Conservation (phyloP, 345 rosid genomes). For the Salix brachista region DNA sequence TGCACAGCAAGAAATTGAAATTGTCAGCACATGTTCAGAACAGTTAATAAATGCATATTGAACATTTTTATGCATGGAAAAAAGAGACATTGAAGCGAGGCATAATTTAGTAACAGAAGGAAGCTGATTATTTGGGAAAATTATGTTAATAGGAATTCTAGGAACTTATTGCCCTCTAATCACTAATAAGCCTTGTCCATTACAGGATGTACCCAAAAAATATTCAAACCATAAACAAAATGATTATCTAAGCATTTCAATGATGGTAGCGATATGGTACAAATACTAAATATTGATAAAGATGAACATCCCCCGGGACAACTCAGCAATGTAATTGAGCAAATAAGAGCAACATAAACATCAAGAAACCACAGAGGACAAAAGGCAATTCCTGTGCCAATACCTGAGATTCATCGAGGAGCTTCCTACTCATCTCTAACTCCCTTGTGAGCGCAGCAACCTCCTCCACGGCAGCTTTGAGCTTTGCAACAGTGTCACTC, state of each 20-base stretch:
- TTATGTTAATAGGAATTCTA: neutral
- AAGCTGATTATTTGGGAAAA: neutral
- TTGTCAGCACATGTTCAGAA: neutral
- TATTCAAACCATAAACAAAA: neutral
- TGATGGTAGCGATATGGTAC: neutral
- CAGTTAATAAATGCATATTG: neutral
- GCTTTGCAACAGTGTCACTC: slow-evolving; percentile 62
- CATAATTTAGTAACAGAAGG: neutral
- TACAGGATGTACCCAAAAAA: neutral
- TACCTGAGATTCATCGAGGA: slow-evolving; percentile 97
- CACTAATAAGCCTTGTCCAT: neutral
- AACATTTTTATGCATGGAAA: neutral
- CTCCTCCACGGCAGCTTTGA: slow-evolving; percentile 71
- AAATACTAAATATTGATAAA: neutral
- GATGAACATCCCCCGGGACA: neutral
- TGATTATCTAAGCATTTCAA: neutral
- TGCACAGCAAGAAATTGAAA: neutral
- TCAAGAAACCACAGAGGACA: neutral
- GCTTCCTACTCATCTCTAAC: slow-evolving; percentile 68
- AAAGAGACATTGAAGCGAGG: neutral
- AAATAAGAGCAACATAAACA: neutral
- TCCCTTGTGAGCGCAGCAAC: slow-evolving; percentile 59
- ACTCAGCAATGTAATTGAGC: neutral
- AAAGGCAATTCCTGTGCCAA: neutral
- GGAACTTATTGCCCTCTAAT: neutral